Base-by-base conservation (phyloP, 495 filamentous ascomycete genomes). In the Immersiella caudata region DNA sequence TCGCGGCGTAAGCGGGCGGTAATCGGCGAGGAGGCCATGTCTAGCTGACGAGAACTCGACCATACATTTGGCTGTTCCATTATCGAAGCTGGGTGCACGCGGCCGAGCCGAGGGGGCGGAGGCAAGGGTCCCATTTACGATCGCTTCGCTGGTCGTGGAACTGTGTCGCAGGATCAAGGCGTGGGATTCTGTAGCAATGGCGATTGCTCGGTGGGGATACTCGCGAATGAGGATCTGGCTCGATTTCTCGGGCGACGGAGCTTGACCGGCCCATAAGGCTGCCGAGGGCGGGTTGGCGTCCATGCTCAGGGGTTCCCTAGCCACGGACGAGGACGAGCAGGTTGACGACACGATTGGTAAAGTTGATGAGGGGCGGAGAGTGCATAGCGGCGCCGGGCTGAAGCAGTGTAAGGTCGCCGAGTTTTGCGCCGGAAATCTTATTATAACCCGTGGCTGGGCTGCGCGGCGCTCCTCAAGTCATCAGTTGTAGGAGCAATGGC, bases 161-260 rank as follows among this genome's bases (percentile, higher is more conserved):
- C 83, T 91, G 80, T 96, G 86, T 29, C 89, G 89, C 69, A 98
- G 91, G 61, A 97, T 88, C 68, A 99, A 83, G 70, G 87, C 90
- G 81, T 96, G 89, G 18, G 91, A 86, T 8, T 85, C 73, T 16
- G 94, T 93, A 24, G 88, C 87, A 64, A 99, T 85, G 21, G 92
- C 92, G 77, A 99, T 91, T 63, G 92, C 88, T 64, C 95, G 89
- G 70, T 91, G 85, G 70, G 94, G 93, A 74, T 91, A 86, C 72
- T 97, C 92, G 73, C 89, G 87, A 62, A 92, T 80, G 52, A 90
- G 83, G 55, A 92, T 77, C 67, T 82, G 80, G 72, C 81, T 81
- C 7, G 82, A 81, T 66, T 79, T 81, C 54, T 84, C 82, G 55
- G 74, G 68, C 36, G 81, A 75, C 25, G 78, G 78, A 51, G 75